Base-by-base conservation (phyloP, 2,329 filamentous ascomycete species). In the Aspergillus piperis region DNA sequence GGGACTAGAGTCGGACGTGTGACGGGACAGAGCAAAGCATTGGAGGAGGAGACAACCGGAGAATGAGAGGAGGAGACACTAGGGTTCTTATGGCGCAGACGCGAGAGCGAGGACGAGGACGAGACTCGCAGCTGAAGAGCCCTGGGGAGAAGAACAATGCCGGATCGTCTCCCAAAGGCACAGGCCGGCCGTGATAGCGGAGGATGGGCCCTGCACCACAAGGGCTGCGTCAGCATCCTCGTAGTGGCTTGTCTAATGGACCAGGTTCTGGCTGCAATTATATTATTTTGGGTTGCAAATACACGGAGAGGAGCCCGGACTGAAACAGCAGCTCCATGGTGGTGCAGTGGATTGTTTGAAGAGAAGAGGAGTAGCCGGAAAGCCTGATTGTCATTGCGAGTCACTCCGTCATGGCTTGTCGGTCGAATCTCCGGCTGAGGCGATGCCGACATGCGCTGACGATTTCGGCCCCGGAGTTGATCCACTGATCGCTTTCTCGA, bases 101-200 rank as follows among this genome's bases (percentile, higher is more conserved):
- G 54, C 32, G 60, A 58, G 5, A 54, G 30, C 15, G 66, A 32
- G 25, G 67, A 63, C 8, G 70, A 68, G 23, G 62, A 62, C 44
- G 70, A 61, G 55, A 70, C 64, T 58, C 68, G 70, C 56, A 61
- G 48, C 57, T 66, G 17, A 62, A 60, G 58, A 60, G 61, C 38
- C 51, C 60, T 60, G 39, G 56, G 58, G 55, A 61, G 58, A 54
- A 44, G 63, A 64, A 59, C 49, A 58, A 61, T 42, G 52, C 56
- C 52, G 54, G 64, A 61, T 54, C 59, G 60, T 60, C 62, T 57
- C 54, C 64, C 60, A 60, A 65, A 57, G 54, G 54, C 42, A 94
- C 91, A 73, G 92, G 88, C 71, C 92, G 90, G 64, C 54, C 58
- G 53, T 54, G 59, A 47, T 64, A 64, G 54, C 62, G 66, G 48